phyloP scores from a whole-genome alignment of 2,329 filamentous ascomycete genomes.

The Hawksworthiomyces lignivorus region DNA sequence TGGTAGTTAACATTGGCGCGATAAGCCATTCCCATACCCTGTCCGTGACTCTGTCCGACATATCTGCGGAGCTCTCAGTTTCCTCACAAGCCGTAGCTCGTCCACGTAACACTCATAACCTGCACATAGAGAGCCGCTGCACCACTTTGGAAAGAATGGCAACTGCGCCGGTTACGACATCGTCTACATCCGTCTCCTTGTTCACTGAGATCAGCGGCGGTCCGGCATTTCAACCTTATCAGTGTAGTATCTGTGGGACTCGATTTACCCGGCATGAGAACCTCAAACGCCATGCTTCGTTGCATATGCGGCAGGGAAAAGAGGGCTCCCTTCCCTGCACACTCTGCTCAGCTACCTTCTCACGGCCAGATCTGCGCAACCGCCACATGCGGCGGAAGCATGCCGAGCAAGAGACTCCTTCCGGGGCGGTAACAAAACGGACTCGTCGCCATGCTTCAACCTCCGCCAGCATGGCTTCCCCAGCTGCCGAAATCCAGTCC shows the following conservation, averaged over 20 bases:
- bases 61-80: no score
- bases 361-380: constrained; percentile 29
- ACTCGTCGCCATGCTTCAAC: background rate
- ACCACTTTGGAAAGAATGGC: no score
- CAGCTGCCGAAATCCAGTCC: background rate
- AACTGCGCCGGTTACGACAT: no score
- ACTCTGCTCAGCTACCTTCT: constrained; percentile 31
- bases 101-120: no score
- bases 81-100: no score
- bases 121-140: no score
- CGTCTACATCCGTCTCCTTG: constrained; percentile 1
- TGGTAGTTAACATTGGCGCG: no score
- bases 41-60: no score
- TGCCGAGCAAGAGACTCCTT: constrained; percentile 17
- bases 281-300: constrained; percentile 32
- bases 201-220: background rate
- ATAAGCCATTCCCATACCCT: no score
- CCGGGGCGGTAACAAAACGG: background rate
- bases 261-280: constrained; percentile 33
- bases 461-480: background rate
- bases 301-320: constrained; percentile 26
- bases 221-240: constrained; percentile 27
- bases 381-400: constrained; percentile 36
- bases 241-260: constrained; percentile 30
- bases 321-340: constrained; percentile 26